phyloP scores from a whole-genome alignment of 2,329 filamentous ascomycete genomes.

The Dothistroma pini region DNA sequence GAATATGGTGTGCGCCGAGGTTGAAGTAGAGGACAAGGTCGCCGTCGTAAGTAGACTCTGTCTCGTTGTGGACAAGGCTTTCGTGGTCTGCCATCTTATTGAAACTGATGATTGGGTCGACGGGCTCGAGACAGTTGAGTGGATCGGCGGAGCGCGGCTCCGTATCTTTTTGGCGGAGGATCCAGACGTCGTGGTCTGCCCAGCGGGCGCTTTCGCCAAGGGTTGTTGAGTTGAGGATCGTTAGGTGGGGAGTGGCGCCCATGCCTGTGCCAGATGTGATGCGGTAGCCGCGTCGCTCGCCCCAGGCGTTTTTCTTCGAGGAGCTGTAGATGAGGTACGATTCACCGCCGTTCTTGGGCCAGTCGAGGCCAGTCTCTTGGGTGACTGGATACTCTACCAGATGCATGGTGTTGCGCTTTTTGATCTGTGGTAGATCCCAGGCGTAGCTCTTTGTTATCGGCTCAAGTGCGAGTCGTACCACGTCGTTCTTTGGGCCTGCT shows the following conservation, averaged over 20 bases:
- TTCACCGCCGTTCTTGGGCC: slow-evolving; percentile 38
- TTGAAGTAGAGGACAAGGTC: slow-evolving; percentile 50
- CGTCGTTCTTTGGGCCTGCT: slow-evolving; percentile 36
- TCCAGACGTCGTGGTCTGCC: slow-evolving; percentile 51
- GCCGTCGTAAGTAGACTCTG: slow-evolving; percentile 18
- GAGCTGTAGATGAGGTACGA: slow-evolving; percentile 42
- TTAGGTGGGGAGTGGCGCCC: slow-evolving; percentile 44
- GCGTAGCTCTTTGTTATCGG: slow-evolving; percentile 29
- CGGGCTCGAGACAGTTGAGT: slow-evolving; percentile 44
- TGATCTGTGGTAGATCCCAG: slow-evolving; percentile 31
- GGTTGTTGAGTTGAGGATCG: slow-evolving; percentile 48
- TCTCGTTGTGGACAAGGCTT: slow-evolving; percentile 40
- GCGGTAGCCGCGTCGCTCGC: slow-evolving; percentile 43
- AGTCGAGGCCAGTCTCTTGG: slow-evolving; percentile 33
- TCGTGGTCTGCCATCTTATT: slow-evolving; percentile 49
- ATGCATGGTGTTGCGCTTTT: slow-evolving; percentile 34
- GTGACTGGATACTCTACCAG: slow-evolving; percentile 27
- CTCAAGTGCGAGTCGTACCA: slow-evolving; percentile 33
- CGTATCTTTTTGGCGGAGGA: slow-evolving; percentile 51
- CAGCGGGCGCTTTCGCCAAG: slow-evolving; percentile 47
- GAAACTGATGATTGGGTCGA: slow-evolving; percentile 52
- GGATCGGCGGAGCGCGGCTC: slow-evolving; percentile 48
- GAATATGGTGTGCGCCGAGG: slow-evolving; percentile 52
- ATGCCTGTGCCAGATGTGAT: slow-evolving; percentile 38
- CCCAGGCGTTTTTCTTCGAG: slow-evolving; percentile 40